Evolutionary conservation across 306 rosid species (phyloP), one percentile per base, ranked within the genome.

Genomic region (Trifolium fragiferum): DNA sequence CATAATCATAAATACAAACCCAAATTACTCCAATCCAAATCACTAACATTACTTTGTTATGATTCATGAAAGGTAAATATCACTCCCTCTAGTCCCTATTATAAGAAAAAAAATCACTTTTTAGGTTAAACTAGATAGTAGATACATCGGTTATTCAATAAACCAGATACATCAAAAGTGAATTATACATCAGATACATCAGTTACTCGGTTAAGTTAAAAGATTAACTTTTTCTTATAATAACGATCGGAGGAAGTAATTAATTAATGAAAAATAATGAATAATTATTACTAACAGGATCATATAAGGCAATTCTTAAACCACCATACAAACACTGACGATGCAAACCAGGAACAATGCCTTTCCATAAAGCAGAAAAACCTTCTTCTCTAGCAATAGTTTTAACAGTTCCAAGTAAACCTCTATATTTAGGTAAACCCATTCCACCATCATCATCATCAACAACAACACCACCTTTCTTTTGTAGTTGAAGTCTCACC

Each of bases 351-450:
- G 99, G 96, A 85, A 95, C 75, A 72, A 92, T 81, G 77, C 99
- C 99, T 80, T 85, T 95, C 98, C 99, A 95, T 49, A 95, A 82
- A 35, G 99, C 93, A 53, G 81, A 80, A 70, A 87, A 30, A 38
- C 99, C 99, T 86, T 95, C 98, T 87, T 95, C 99, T 83, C 90
- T 83, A 57, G 98, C 90, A 59, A 95, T 90, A 54, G 98, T 95
- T 72, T 87, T 74, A 35, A 92, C 60, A 0, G 99, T 92, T 46
- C 86, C 93, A 71, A 92, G 79, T 81, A 92, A 82, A 49, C 99
- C 98, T 66, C 57, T 86, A 69, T 95, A 95, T 61, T 86, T 92
- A 18, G 92, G 89, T 20, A 64, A n/a, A 41, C 82, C 82, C 16
- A 20, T 70, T 59, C 78, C 72, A 43, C 20, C 54, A 13, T 3